Evolutionary conservation across 495 filamentous ascomycete species (phyloP).

Genomic region (Aspergillus affinis): DNA sequence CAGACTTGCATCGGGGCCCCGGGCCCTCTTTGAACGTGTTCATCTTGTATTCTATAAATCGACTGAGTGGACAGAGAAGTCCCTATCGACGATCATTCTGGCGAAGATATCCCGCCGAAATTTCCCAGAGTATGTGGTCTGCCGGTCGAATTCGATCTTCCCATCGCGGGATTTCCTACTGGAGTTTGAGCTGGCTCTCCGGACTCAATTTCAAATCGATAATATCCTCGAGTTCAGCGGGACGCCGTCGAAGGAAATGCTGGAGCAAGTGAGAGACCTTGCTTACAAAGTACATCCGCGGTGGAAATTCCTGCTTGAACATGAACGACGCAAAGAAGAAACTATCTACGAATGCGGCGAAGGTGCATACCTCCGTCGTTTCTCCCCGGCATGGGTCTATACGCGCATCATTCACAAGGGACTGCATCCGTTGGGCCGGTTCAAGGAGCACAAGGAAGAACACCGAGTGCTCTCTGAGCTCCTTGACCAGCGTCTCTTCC

Average conservation of each 20-base stretch:
- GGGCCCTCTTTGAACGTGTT: constrained; percentile 87
- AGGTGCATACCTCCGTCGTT: constrained; percentile 85
- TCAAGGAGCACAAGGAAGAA: constrained; percentile 79
- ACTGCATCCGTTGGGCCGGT: constrained; percentile 73
- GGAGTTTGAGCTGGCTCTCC: constrained; percentile 86
- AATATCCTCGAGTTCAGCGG: constrained; percentile 79
- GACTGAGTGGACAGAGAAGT: constrained; percentile 97
- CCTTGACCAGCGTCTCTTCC: constrained; percentile 79
- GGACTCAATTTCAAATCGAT: constrained; percentile 81
- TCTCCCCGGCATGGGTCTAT: constrained; percentile 91
- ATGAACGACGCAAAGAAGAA: constrained; percentile 81
- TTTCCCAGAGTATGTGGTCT: constrained; percentile 89
- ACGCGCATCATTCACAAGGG: constrained; percentile 91
- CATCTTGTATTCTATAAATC: constrained; percentile 96
- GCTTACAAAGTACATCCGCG: constrained; percentile 76
- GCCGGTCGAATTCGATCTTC: constrained; percentile 87
- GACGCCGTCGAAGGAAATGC: constrained; percentile 62
- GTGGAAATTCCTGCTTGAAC: constrained; percentile 70
- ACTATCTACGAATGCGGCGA: constrained; percentile 79
- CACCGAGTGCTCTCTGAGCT: constrained; percentile 73
- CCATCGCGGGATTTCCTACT: constrained; percentile 68
- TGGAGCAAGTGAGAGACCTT: constrained; percentile 66
- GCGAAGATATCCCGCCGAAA: constrained; percentile 83
- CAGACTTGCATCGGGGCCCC: constrained; percentile 68
- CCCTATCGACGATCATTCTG: constrained; percentile 90